Evolutionary conservation across 2,329 filamentous ascomycete genomes (phyloP).

Genomic region (Lanzia echinophila): DNA sequence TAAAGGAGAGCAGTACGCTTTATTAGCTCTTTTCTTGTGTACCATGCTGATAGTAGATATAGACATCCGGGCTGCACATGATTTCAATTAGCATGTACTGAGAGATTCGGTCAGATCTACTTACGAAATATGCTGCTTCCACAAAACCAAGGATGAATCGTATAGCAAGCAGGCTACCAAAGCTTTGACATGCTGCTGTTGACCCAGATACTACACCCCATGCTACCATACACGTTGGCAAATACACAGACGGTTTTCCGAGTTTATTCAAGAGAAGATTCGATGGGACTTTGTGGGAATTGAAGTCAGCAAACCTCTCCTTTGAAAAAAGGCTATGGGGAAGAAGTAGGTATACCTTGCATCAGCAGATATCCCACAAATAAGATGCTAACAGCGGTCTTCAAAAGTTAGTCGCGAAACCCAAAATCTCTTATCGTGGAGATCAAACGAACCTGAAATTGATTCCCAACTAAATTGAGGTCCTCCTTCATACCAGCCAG

Average conservation of each 20-base stretch:
- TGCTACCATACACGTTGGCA: slow-evolving; percentile 42
- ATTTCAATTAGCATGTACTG: not conserved
- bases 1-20: slow-evolving; percentile 42
- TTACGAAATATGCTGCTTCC: slow-evolving; percentile 50
- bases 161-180: slow-evolving; percentile 39
- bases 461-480: slow-evolving; percentile 33
- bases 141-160: slow-evolving; percentile 46
- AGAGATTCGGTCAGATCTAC: not conserved
- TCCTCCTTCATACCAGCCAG: slow-evolving; percentile 43
- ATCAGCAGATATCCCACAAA: slow-evolving; percentile 35
- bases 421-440: too few relatives aligned
- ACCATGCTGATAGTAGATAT: slow-evolving; percentile 34
- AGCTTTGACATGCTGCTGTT: slow-evolving; percentile 43
- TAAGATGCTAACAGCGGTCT: slow-evolving; percentile 36
- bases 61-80: slow-evolving; percentile 10
- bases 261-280: slow-evolving; percentile 45
- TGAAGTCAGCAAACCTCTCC: not conserved
- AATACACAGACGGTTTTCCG: slow-evolving; percentile 42
- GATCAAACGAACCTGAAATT: slow-evolving; percentile 33
- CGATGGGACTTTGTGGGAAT: slow-evolving; percentile 33
- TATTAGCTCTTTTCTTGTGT: slow-evolving; percentile 38
- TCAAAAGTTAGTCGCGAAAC: slow-evolving; percentile 9
- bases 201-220: slow-evolving; percentile 44
- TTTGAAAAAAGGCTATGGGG: too few relatives aligned
- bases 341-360: slow-evolving; percentile 23